Evolutionary conservation across 2,329 filamentous ascomycete species (phyloP).

Genomic region (Aspergillus neoniger): DNA sequence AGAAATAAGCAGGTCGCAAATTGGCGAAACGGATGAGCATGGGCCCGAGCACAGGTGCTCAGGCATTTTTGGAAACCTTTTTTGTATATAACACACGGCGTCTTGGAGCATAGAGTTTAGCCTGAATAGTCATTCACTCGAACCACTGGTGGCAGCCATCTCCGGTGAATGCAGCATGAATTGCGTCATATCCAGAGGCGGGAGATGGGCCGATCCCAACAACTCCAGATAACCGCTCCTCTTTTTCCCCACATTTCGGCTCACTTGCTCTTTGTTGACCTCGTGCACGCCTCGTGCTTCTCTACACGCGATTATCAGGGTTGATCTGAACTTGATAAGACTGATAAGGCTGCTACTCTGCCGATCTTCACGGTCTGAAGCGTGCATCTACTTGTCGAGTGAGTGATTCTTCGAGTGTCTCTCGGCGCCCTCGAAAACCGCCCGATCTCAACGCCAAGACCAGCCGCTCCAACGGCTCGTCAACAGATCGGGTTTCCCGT

Average conservation of each 20-base stretch:
- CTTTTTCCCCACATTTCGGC: not conserved
- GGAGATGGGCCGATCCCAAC: not conserved
- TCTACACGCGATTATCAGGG: not conserved
- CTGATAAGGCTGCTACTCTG: not conserved
- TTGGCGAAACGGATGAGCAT: not conserved
- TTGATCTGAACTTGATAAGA: not conserved
- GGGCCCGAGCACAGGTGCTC: not conserved
- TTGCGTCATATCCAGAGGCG: not conserved
- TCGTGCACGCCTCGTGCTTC: not conserved
- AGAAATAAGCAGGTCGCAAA: not conserved
- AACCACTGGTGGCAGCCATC: not conserved
- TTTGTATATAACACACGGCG: conserved; percentile 3
- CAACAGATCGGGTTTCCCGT: not conserved
- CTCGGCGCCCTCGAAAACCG: not conserved
- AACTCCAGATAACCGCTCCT: not conserved
- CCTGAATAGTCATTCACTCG: not conserved
- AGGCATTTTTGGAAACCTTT: not conserved
- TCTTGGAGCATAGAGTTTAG: not conserved
- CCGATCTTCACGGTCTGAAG: not conserved
- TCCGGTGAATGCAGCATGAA: not conserved
- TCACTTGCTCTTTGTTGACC: not conserved
- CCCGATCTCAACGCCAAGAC: conserved; percentile 8
- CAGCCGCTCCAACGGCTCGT: not conserved
- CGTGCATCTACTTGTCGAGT: too few relatives aligned
- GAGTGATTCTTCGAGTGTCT: not conserved